Evolutionary conservation across 1,284 basidiomycete species (phyloP), one percentile per base, ranked within the genome.

Genomic region (Sporisorium exsertum): DNA sequence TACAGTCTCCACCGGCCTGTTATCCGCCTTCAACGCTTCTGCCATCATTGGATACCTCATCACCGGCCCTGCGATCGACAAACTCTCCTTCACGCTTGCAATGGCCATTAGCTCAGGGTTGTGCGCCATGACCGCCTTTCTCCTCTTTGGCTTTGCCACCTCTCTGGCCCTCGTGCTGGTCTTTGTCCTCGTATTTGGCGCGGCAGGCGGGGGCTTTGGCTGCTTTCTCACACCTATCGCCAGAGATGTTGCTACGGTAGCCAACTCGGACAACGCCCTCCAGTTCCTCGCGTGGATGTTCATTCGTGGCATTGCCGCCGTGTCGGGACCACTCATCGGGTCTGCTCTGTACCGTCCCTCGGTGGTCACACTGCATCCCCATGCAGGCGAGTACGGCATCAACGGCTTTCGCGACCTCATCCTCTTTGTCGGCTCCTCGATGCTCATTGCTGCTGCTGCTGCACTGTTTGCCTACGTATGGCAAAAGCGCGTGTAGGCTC

Each of bases 21-120:
- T 81, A 5, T 70, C 77, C 12, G 72, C 75, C n/a, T 81, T 81
- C 77, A 81, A 81, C 56, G 79, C 79, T 6, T 59, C 74, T 2
- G 76, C 75, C 29, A 70, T 71, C 26, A 24, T 81, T n/a, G 78
- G 77, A n/a, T 76, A 75, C 53, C 46, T 78, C 16, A 22, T 63
- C 63, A 68, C 58, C 12, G 79, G 79, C 10, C 61, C 58, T 0
- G 60, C 77, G 2, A 73, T 72, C 29, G 79, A 81, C 62, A 60
- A 26, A 24, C 52, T 74, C 18, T 52, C 60, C 2, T 77, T 71
- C 58, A 52, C 55, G 15, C 29, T 74, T 22, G 59, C 72, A 20
- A 80, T 79, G 75, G 43, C 62, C n/a, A 51, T 61, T 24, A 76
- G 72, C 1, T 63, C 66, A 2, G 33, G 47, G 6, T 33, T 67